A percentile compares a stretch with the other conserved stretches of the same genome.
phyloP scores from a whole-genome alignment of 1,139 yeast genomes.

The Diutina catenulata region DNA sequence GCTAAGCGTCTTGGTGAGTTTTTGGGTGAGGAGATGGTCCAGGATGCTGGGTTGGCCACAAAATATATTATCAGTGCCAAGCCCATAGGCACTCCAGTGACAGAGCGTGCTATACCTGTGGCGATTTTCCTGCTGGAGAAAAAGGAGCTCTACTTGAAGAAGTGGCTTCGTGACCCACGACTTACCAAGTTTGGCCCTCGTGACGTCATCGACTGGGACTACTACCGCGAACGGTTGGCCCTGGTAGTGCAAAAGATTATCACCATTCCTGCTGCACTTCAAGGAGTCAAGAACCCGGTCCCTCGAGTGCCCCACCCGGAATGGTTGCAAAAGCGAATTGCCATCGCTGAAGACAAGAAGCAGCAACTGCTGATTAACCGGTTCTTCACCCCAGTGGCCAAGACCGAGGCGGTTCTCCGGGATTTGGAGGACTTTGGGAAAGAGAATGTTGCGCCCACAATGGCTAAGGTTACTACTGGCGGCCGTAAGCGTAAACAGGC shows the following conservation, averaged over 20 bases:
- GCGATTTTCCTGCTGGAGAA: conserved; percentile 81
- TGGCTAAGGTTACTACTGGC: conserved; percentile 43
- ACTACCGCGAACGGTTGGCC: conserved; percentile 82
- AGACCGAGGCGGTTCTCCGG: conserved; percentile 23
- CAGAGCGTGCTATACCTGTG: conserved; percentile 94
- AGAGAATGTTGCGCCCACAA: conserved; percentile 15
- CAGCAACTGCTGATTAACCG: conserved; percentile 57
- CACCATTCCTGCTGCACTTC: conserved; percentile 95
- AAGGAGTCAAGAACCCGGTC: conserved; percentile 83
- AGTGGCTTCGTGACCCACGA: conserved; percentile 79
- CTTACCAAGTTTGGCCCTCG: conserved; percentile 83
- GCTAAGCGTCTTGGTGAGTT: conserved; percentile 91
- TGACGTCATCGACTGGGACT: conserved; percentile 84
- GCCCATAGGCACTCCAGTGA: conserved; percentile 81
- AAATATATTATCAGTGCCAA: conserved; percentile 82
- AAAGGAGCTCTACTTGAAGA: conserved; percentile 58
- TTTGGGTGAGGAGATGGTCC: conserved; percentile 94
- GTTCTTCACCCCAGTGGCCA: conserved; percentile 40
- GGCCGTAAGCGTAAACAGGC: conserved; percentile 25
- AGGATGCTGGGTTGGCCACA: conserved; percentile 93
- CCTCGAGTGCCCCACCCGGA: conserved; percentile 92
- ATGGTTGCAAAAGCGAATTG: conserved; percentile 68
- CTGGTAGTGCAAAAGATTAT: conserved; percentile 92
- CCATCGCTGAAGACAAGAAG: conserved; percentile 46
- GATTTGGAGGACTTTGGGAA: conserved; percentile 77